Conservation (phyloP, 495 filamentous ascomycete genomes). For the Xylaria cubensis region DNA sequence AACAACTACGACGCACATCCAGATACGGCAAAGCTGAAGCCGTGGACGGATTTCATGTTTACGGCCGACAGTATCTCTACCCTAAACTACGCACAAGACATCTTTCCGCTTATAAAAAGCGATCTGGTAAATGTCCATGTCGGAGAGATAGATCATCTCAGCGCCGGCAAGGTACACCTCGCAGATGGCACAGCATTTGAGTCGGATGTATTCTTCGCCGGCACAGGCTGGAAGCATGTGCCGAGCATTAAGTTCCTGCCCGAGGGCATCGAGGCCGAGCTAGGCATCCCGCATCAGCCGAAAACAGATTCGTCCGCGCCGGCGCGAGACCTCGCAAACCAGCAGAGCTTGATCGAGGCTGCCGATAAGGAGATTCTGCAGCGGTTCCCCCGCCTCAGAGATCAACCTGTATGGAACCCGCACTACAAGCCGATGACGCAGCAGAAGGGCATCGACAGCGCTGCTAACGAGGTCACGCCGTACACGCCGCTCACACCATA, state of each 20-base stretch:
- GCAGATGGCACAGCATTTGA: constrained; percentile 59
- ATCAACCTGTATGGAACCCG: constrained; percentile 51
- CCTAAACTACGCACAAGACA: constrained; percentile 71
- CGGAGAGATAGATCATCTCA: constrained; percentile 64
- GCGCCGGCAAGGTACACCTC: constrained; percentile 59
- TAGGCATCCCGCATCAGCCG: constrained; percentile 50
- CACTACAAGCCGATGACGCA: constrained; percentile 48
- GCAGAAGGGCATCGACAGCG: constrained; percentile 39
- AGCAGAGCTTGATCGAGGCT: constrained; percentile 31
- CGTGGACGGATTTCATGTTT: constrained; percentile 70
- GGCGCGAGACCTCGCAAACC: constrained; percentile 39
- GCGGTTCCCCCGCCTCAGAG: constrained; percentile 66
- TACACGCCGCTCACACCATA: constrained; percentile 51
- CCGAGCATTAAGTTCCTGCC: constrained; percentile 70
- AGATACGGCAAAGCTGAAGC: constrained; percentile 68
- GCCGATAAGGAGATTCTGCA: constrained; percentile 73
- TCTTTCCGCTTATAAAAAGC: constrained; percentile 66
- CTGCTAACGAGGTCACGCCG: constrained; percentile 40
- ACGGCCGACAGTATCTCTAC: constrained; percentile 67
- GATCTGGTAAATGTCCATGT: constrained; percentile 67
- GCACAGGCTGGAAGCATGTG: constrained; percentile 71
- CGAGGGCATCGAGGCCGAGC: constrained; percentile 54
- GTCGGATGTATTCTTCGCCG: constrained; percentile 69
- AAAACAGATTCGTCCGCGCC: constrained; percentile 31
- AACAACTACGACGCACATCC: constrained; percentile 67